Percentiles rank a stretch among this genome's conserved stretches.
phyloP scores from a whole-genome alignment of 2,329 filamentous ascomycete species.

The Fusarium sp. region DNA sequence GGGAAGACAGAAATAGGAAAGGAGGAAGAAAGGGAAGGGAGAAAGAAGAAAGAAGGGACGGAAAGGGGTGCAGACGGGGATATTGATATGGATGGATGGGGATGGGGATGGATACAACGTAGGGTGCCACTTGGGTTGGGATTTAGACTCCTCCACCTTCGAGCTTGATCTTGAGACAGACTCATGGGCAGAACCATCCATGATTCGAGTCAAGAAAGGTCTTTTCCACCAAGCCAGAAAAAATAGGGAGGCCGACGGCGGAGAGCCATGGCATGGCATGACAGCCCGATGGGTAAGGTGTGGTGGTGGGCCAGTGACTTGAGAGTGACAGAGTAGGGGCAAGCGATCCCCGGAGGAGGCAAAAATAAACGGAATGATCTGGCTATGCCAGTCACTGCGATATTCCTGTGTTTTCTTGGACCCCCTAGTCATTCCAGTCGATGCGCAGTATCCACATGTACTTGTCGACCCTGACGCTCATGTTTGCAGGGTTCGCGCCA shows the following conservation, averaged over 20 bases:
- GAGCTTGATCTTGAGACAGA: conserved; percentile 25
- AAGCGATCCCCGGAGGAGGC: not conserved
- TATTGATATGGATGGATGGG: conserved; percentile 34
- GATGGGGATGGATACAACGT: conserved; percentile 27
- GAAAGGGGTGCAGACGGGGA: conserved; percentile 30
- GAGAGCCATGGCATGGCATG: conserved; percentile 32
- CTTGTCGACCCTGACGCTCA: conserved; percentile 7
- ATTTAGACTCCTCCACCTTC: conserved; percentile 21
- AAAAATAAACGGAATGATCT: not conserved
- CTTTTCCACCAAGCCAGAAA: conserved; percentile 15
- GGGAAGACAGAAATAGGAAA: conserved; percentile 20
- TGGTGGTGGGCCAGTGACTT: conserved; percentile 27
- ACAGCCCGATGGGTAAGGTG: conserved; percentile 38
- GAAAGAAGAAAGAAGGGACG: conserved; percentile 35
- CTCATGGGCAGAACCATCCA: conserved; percentile 7
- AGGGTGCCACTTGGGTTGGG: conserved; percentile 36
- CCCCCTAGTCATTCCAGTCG: not conserved
- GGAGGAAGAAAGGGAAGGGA: conserved; percentile 30
- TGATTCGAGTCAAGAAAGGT: conserved; percentile 34
- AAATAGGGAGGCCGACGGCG: conserved; percentile 38
- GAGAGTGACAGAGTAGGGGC: conserved; percentile 3
- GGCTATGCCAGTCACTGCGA: not conserved
- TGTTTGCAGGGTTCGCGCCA: conserved; percentile 5
- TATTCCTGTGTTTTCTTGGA: not conserved
- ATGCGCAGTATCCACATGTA: not conserved